Base-by-base conservation (phyloP, 208 protist genomes). In the Trypanosoma mega region DNA sequence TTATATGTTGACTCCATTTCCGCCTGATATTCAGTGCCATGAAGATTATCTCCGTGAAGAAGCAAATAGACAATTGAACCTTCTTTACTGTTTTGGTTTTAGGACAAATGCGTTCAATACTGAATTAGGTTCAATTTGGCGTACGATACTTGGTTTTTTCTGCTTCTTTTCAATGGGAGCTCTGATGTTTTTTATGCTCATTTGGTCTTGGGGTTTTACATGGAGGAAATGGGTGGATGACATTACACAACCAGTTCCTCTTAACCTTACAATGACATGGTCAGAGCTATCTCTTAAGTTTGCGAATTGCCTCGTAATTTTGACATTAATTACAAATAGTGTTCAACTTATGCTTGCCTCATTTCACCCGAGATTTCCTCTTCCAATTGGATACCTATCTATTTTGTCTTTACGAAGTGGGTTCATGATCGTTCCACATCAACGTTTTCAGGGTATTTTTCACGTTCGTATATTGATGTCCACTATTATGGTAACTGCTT, bases 351-450 rank as follows among this genome's bases (percentile, higher is more conserved):
- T 68, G 4, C 59, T 87, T 31, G 54, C 75, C n/a, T 71, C 80
- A 14, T 87, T 87, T 54, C 84, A 85, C 57, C 78, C 80, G 8
- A 57, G 53, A 23, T 45, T 82, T 12, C 74, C 80, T 1, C 68
- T 77, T 18, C 80, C 84, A 30, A 56, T 91, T 50, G 74, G 77
- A 30, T 70, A 78, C 24, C 67, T 79, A 9, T 63, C 72, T 34
- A 41, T 57, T 7, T 29, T 87, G 24, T 69, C 75, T 48, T 34
- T 87, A 46, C 73, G 80, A 29, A 85, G 80, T 47, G 71, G 80
- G 37, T 52, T 74, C 16, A 56, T 91, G 0, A 48, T 91, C 2
- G 82, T 87, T 74, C 80, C 84, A 14, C 80, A 87, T 60, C 83
- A 76, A 43, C 63, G 72, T 39, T 51, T 54, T 49, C 21, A 56